A percentile compares a stretch with the other conserved stretches of the same genome.
Evolutionary conservation across 192 early-diverging fungal genomes (phyloP).

Genomic region (Endogone sp.): DNA sequence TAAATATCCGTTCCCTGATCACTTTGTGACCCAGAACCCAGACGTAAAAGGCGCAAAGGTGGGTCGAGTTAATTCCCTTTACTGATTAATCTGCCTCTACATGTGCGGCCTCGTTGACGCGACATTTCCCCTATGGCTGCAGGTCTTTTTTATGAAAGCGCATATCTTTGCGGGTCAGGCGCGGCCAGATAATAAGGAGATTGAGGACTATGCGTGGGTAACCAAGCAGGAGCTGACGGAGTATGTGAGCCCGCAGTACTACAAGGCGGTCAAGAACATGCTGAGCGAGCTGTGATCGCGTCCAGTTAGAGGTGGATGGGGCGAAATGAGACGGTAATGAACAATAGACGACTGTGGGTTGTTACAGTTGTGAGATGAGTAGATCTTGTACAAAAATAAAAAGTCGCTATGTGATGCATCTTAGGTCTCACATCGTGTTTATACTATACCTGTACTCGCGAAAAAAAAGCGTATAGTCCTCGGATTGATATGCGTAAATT

Average conservation of each 20-base stretch:
- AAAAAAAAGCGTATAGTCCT: too few relatives aligned
- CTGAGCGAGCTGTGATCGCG: conserved; percentile 40
- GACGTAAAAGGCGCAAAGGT: conserved; percentile 48
- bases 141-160: conserved; percentile 86
- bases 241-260: conserved; percentile 46
- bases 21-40: conserved; percentile 11
- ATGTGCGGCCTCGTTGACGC: background rate
- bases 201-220: conserved; percentile 70
- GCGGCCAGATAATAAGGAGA: conserved; percentile 49
- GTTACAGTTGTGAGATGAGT: too few relatives aligned
- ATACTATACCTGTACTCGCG: too few relatives aligned
- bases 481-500: too few relatives aligned
- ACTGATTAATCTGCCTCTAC: background rate
- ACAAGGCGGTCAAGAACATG: conserved; percentile 48
- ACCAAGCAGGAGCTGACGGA: conserved; percentile 62
- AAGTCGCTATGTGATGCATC: too few relatives aligned
- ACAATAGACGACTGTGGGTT: background rate
- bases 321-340: background rate
- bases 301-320: background rate
- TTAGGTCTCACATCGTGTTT: background rate
- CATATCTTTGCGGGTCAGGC: conserved; percentile 77
- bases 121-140: background rate
- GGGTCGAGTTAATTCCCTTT: background rate
- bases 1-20: conserved; percentile 35
- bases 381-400: background rate